Percentiles rank a stretch among this genome's conserved stretches.
phyloP scores from a whole-genome alignment of 176 grass and related monocot genomes.

The Triticum aestivum region DNA sequence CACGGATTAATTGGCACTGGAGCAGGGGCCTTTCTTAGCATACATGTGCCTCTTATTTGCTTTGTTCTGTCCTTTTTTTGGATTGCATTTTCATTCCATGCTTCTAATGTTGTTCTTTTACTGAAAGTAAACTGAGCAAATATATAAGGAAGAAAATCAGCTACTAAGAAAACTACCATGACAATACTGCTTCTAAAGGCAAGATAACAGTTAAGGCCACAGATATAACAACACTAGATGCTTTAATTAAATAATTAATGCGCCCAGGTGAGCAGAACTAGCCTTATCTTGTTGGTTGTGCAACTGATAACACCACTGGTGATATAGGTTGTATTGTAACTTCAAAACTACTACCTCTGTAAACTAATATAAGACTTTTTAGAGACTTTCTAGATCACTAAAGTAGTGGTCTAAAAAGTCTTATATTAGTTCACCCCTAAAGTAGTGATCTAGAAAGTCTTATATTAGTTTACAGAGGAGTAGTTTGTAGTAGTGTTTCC shows the following conservation, averaged over 20 bases:
- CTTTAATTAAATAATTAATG: not conserved
- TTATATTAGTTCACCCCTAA: too few relatives aligned
- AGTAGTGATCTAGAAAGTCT: too few relatives aligned
- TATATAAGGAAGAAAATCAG: not conserved
- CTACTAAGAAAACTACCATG: constrained; percentile 6
- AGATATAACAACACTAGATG: not conserved
- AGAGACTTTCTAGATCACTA: too few relatives aligned
- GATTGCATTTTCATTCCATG: not conserved
- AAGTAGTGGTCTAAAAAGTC: too few relatives aligned
- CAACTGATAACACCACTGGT: not conserved
- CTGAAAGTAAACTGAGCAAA: not conserved
- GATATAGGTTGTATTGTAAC: not conserved
- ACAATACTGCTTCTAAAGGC: not conserved
- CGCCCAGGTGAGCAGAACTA: not conserved
- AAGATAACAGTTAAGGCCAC: not conserved
- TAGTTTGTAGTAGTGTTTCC: not conserved
- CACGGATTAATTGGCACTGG: constrained; percentile 10
- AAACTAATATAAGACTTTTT: too few relatives aligned
- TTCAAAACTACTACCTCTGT: not conserved
- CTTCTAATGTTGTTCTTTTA: not conserved
- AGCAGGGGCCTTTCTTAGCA: not conserved
- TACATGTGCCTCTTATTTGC: not conserved
- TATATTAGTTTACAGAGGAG: too few relatives aligned
- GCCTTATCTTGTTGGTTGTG: not conserved
- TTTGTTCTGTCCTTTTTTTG: not conserved